phyloP scores from a whole-genome alignment of 148 eudicot genomes.

The Rhododendron vialii region DNA sequence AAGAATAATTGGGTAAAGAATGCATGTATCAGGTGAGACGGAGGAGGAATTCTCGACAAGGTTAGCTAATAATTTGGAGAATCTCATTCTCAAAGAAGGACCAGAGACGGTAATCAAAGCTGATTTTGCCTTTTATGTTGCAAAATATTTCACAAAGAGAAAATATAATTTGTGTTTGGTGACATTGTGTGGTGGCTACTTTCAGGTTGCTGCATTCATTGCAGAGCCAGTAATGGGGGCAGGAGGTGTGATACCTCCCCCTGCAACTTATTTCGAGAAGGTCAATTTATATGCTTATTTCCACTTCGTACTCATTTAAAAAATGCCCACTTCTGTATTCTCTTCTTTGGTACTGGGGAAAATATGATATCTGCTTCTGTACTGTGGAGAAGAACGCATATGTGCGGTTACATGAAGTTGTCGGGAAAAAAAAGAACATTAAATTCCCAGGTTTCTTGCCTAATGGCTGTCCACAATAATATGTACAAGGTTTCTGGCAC shows the following conservation, averaged over 20 bases:
- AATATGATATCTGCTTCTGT: background rate
- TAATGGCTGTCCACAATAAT: too few relatives aligned
- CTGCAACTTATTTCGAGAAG: slow-evolving; percentile 93
- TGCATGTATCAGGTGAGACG: slow-evolving; percentile 56
- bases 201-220: slow-evolving; percentile 96
- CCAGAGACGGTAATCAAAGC: slow-evolving; percentile 74
- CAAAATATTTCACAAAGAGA: background rate
- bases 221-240: slow-evolving; percentile 99
- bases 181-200: slow-evolving; percentile 11
- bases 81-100: slow-evolving; percentile 88
- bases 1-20: background rate
- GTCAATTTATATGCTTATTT: slow-evolving; percentile 26
- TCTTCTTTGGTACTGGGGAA: background rate
- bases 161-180: background rate
- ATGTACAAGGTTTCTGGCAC: background rate
- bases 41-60: slow-evolving; percentile 97
- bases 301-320: background rate
- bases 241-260: slow-evolving; percentile 95
- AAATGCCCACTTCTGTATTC: background rate
- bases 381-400: background rate
- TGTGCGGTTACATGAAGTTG: background rate
- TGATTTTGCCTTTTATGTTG: background rate
- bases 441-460: background rate
- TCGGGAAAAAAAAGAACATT: background rate
- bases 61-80: slow-evolving; percentile 85